Percentiles rank a stretch among this genome's conserved stretches.
These are phyloP conservation scores for Botrytis medusae DNA, from an alignment of 2,329 filamentous ascomycete genomes.

Conservation along the genomic window DNA sequence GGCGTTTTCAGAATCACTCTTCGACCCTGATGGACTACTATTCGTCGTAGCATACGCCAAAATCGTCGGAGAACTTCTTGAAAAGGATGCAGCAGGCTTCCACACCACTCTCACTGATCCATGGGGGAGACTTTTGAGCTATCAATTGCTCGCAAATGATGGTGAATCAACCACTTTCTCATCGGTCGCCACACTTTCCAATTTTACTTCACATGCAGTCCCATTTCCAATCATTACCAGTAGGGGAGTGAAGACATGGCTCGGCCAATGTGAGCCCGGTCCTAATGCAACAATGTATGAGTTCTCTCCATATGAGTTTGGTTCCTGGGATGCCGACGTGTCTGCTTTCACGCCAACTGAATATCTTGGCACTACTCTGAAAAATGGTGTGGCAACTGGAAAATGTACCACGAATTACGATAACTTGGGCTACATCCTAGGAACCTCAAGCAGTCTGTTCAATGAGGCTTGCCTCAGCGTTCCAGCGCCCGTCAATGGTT, in stretches of 20 bases:
- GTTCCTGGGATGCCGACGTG: slow-evolving; percentile 60
- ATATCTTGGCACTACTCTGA: slow-evolving; percentile 61
- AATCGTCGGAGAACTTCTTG: slow-evolving; percentile 29
- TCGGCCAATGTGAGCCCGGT: slow-evolving; percentile 42
- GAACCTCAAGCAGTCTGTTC: slow-evolving; percentile 47
- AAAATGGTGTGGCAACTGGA: slow-evolving; percentile 45
- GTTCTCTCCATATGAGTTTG: slow-evolving; percentile 66
- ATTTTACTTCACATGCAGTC: slow-evolving; percentile 44
- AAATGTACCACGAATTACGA: slow-evolving; percentile 50
- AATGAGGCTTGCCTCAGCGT: slow-evolving; percentile 30
- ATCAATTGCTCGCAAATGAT: slow-evolving; percentile 28
- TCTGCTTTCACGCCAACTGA: slow-evolving; percentile 59
- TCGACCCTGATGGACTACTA: slow-evolving; percentile 41
- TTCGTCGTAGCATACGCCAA: slow-evolving; percentile 35
- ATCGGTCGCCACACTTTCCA: slow-evolving; percentile 38
- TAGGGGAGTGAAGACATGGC: slow-evolving; percentile 41
- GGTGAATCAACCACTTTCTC: slow-evolving; percentile 30
- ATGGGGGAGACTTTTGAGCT: slow-evolving; percentile 32
- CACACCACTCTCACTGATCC: slow-evolving; percentile 33
- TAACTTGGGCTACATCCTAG: slow-evolving; percentile 49
- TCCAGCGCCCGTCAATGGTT: slow-evolving; percentile 26
- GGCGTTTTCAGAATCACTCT: slow-evolving; percentile 42
- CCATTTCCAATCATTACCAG: slow-evolving; percentile 49
- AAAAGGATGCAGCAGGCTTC: slow-evolving; percentile 37
- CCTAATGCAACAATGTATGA: slow-evolving; percentile 62